Percentiles rank a stretch among this genome's conserved stretches.
phyloP scores from a whole-genome alignment of 345 rosid species.

The Aegle marmelos region DNA sequence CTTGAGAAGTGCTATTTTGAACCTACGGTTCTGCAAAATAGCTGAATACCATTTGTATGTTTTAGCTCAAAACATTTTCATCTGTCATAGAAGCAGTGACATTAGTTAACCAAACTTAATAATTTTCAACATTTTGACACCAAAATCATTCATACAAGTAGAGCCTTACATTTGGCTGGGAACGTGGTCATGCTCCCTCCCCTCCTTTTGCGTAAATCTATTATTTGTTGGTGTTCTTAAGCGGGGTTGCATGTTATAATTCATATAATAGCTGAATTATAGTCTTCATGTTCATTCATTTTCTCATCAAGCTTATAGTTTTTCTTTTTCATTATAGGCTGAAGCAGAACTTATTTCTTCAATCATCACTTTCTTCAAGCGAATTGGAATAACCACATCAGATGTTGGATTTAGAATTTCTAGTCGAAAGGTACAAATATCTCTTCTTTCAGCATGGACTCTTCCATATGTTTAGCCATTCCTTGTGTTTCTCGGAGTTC shows the following conservation, averaged over 20 bases:
- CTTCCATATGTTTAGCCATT: background rate
- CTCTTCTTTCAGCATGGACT: background rate
- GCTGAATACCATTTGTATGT: background rate
- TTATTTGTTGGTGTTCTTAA: background rate
- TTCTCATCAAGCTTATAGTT: background rate
- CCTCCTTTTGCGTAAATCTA: background rate
- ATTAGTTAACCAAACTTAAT: background rate
- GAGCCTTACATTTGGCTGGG: no score
- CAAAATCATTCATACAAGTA: background rate
- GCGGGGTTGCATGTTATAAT: background rate
- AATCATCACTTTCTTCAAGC: slow-evolving; percentile 73
- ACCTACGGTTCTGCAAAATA: background rate
- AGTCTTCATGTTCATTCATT: background rate
- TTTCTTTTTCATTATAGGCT: slow-evolving; percentile 43
- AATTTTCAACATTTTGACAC: background rate
- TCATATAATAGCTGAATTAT: slow-evolving; percentile 1
- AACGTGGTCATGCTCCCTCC: background rate
- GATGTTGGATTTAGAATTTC: slow-evolving; percentile 94
- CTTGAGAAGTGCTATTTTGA: background rate
- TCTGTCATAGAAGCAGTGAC: background rate
- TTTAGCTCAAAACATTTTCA: background rate
- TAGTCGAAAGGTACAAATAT: slow-evolving; percentile 74
- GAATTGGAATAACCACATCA: slow-evolving; percentile 72
- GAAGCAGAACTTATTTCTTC: slow-evolving; percentile 96
- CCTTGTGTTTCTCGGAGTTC: background rate